Percentiles rank a stretch among this genome's conserved stretches.
These are phyloP conservation scores for Meredithiella fracta DNA, from an alignment of 2,329 filamentous ascomycete species.

Conservation along the genomic window DNA sequence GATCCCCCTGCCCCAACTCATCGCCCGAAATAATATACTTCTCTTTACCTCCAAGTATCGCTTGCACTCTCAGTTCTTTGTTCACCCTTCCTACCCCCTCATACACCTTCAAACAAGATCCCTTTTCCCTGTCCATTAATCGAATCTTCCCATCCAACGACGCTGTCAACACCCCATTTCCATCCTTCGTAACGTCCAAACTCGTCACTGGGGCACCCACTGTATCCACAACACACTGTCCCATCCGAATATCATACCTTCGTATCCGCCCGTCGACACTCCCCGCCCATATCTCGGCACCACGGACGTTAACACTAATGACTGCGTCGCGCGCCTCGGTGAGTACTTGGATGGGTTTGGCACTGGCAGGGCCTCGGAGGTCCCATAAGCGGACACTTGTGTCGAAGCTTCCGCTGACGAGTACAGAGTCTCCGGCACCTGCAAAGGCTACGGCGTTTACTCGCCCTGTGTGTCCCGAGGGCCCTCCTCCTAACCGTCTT, in stretches of 20 bases:
- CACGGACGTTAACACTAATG: slow-evolving; percentile 31
- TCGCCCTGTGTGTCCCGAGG: slow-evolving; percentile 48
- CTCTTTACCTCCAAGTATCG: slow-evolving; percentile 59
- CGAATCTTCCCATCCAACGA: slow-evolving; percentile 61
- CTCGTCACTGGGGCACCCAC: slow-evolving; percentile 59
- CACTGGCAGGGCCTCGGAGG: slow-evolving; percentile 29
- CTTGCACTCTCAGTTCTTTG: slow-evolving; percentile 56
- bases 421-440: slow-evolving; percentile 55
- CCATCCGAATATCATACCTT: slow-evolving; percentile 68
- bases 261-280: slow-evolving; percentile 75
- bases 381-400: slow-evolving; percentile 67
- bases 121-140: slow-evolving; percentile 63
- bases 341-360: slow-evolving; percentile 55
- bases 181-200: slow-evolving; percentile 53
- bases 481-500: slow-evolving; percentile 50
- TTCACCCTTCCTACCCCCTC: slow-evolving; percentile 42
- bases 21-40: slow-evolving; percentile 66
- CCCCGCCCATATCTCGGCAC: slow-evolving; percentile 48
- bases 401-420: slow-evolving; percentile 61
- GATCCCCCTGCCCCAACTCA: slow-evolving; percentile 33
- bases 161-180: slow-evolving; percentile 56
- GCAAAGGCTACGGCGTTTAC: slow-evolving; percentile 69
- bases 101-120: slow-evolving; percentile 59
- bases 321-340: slow-evolving; percentile 58
- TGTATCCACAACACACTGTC: slow-evolving; percentile 52